Evolutionary conservation across 2,329 filamentous ascomycete genomes (phyloP).

Genomic region (Monosporascus ibericus): DNA sequence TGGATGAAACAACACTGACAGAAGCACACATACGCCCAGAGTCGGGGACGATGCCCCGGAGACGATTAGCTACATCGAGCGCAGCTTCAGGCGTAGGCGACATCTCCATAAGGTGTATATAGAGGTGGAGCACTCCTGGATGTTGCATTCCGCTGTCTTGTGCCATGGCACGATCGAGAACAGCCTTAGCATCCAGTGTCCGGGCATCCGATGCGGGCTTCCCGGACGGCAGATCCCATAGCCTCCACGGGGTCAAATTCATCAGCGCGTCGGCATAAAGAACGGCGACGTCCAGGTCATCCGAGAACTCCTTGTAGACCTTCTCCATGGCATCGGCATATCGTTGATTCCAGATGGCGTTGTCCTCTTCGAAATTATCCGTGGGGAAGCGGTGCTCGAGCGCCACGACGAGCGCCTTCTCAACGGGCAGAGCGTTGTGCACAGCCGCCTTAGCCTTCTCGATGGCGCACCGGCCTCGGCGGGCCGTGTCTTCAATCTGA

Average conservation of each 20-base stretch:
- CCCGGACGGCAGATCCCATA: conserved; percentile 57
- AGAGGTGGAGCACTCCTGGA: conserved; percentile 66
- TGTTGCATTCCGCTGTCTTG: conserved; percentile 47
- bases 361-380: conserved; percentile 40
- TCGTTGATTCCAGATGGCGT: conserved; percentile 46
- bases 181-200: conserved; percentile 50
- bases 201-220: conserved; percentile 46
- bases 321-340: conserved; percentile 57
- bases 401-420: conserved; percentile 58
- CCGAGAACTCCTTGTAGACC: conserved; percentile 45
- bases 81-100: conserved; percentile 59
- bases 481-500: conserved; percentile 46
- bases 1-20: not conserved
- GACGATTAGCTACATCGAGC: conserved; percentile 51
- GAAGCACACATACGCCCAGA: conserved; percentile 42
- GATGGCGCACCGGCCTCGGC: conserved; percentile 40
- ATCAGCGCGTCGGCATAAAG: conserved; percentile 61
- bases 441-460: conserved; percentile 34
- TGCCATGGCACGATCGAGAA: conserved; percentile 53
- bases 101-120: conserved; percentile 77
- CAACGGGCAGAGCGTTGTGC: conserved; percentile 38
- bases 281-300: conserved; percentile 57
- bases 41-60: conserved; percentile 62
- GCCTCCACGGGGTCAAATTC: conserved; percentile 58
- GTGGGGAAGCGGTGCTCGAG: conserved; percentile 56